phyloP scores from a whole-genome alignment of 1,284 basidiomycete species.

The Agroathelia rolfsii region DNA sequence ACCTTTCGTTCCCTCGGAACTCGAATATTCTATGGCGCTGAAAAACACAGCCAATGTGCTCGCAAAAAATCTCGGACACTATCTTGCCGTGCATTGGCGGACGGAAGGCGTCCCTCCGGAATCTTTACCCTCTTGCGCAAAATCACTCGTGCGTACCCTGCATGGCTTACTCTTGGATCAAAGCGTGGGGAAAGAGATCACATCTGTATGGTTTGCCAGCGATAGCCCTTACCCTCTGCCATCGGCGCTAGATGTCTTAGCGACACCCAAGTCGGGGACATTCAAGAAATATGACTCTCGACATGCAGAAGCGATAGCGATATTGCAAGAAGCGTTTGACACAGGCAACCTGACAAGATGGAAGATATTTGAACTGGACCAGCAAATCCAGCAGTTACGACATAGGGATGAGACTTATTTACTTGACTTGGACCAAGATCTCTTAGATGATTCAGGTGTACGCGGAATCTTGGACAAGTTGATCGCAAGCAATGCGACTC shows the following conservation, averaged over 20 bases:
- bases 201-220: conserved; percentile 36
- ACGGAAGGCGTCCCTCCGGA: conserved; percentile 34
- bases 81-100: conserved; percentile 39
- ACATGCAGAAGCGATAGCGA: conserved; percentile 30
- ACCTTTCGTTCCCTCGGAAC: conserved; percentile 24
- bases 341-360: conserved; percentile 29
- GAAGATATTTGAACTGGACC: conserved; percentile 28
- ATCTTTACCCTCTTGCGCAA: conserved; percentile 31
- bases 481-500: conserved; percentile 29
- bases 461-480: conserved; percentile 40
- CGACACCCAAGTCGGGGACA: conserved; percentile 31
- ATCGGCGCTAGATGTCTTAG: conserved; percentile 5
- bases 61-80: conserved; percentile 26
- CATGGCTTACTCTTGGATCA: conserved; percentile 23
- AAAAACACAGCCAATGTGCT: no score
- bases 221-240: conserved; percentile 29
- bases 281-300: conserved; percentile 25
- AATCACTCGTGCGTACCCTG: conserved; percentile 32
- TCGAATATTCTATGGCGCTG: conserved; percentile 30
- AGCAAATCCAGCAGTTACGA: no score
- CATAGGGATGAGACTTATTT: conserved; percentile 9
- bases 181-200: conserved; percentile 18
- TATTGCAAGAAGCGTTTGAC: conserved; percentile 31
- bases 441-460: conserved; percentile 33
- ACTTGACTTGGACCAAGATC: conserved; percentile 19